Conservation (phyloP, 768 basidiomycete species). For the Agaricus subrufescens region DNA sequence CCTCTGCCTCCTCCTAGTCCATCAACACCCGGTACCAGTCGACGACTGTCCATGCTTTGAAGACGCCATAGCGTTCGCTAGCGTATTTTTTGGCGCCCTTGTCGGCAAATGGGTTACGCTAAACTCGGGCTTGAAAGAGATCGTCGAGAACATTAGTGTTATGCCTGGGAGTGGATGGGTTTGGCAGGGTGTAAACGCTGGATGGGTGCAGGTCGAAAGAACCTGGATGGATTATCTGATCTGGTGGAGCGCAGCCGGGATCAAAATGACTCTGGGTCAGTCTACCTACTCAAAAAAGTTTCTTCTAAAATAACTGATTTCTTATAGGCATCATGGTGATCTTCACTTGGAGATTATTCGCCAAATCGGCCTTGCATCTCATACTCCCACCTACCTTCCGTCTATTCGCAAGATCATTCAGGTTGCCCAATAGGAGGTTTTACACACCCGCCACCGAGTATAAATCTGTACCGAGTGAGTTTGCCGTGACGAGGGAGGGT, state of each 20-base stretch:
- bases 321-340: constrained; percentile 65
- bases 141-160: constrained; percentile 19
- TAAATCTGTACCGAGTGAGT: constrained; percentile 56
- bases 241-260: constrained; percentile 42
- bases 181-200: constrained; percentile 16
- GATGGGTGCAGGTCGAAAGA: constrained; percentile 32
- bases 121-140: constrained; percentile 34
- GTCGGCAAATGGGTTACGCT: constrained; percentile 63
- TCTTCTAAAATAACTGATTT: constrained; percentile 1
- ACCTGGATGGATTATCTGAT: constrained; percentile 33
- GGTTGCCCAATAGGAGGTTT: constrained; percentile 79
- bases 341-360: constrained; percentile 84
- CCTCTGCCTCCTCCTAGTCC: constrained; percentile 68
- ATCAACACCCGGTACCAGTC: constrained; percentile 89
- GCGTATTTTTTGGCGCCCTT: constrained; percentile 73
- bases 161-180: constrained; percentile 60
- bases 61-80: constrained; percentile 91
- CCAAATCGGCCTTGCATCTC: constrained; percentile 70
- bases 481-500: constrained; percentile 29
- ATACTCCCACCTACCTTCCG: constrained; percentile 85
- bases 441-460: constrained; percentile 94
- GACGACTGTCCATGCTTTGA: constrained; percentile 99
- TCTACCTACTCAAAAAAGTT: constrained; percentile 3
- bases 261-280: constrained; percentile 44
- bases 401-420: constrained; percentile 57